These are phyloP conservation scores for Kodamaea lidongshanica DNA, from an alignment of 805 yeast species.

Conservation along the genomic window DNA sequence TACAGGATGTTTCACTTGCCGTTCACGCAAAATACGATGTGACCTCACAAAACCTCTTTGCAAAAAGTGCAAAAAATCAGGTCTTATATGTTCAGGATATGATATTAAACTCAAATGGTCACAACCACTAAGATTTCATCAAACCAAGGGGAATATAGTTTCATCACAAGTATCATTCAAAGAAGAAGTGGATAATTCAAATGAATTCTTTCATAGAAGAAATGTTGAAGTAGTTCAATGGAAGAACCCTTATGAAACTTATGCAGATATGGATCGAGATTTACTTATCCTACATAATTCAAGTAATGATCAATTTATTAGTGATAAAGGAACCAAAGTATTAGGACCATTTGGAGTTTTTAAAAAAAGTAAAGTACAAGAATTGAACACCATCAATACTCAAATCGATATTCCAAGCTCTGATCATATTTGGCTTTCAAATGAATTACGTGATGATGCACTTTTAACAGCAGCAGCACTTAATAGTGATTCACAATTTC, in stretches of 20 bases:
- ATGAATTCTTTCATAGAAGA: constrained; percentile 59
- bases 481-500: constrained; percentile 52
- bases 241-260: constrained; percentile 56
- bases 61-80: constrained; percentile 60
- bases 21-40: constrained; percentile 75
- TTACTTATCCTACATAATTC: constrained; percentile 49
- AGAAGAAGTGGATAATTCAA: constrained; percentile 14
- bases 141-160: constrained; percentile 22
- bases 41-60: constrained; percentile 69
- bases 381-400: background rate
- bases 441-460: constrained; percentile 67
- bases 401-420: constrained; percentile 8
- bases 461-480: constrained; percentile 67
- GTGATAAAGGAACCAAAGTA: constrained; percentile 42
- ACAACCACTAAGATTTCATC: constrained; percentile 37
- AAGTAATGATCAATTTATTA: constrained; percentile 26
- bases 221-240: constrained; percentile 70
- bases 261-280: constrained; percentile 78
- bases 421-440: constrained; percentile 65
- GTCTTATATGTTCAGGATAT: constrained; percentile 73
- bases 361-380: constrained; percentile 15
- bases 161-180: constrained; percentile 28
- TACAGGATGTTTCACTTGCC: constrained; percentile 85
- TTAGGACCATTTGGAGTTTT: constrained; percentile 85
- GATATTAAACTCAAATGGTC: constrained; percentile 77